Evolutionary conservation across 1,139 yeast genomes (phyloP), one percentile per base, ranked within the genome.

Genomic region (Debaryomycetaceae sp.): DNA sequence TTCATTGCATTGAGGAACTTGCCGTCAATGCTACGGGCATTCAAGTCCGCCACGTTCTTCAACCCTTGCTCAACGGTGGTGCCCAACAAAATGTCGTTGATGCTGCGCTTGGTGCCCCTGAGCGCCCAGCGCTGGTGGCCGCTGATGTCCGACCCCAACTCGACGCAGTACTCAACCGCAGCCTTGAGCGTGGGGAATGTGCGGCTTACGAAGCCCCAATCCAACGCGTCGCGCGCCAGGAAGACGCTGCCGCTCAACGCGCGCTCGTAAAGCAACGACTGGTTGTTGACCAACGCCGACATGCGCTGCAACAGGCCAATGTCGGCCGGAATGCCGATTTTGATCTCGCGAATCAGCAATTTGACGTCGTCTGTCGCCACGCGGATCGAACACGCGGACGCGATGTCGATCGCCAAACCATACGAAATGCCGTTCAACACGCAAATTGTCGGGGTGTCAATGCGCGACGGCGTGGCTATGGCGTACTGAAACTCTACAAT

Each of bases 301-400:
- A 82, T 49, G 49, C 93, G 66, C 56, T 83, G 91, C 39, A 83
- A 61, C 1, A 84, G 68, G 8, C 94, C 94, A 43, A 83, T 81
- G 50, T 83, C 94, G 3, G 94, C 89, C 18, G 85, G 72, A 53
- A 83, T 69, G 4, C 93, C 94, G 35, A 83, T 66, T 39, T 75
- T 75, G 39, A 82, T 77, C 53, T 83, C 94, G 37, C 82, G 71
- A 35, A 83, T 73, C 22, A 83, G 71, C 42, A 82, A 67, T 27
- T 55, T 57, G 16, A 73, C 68, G 40, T 73, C 83, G 25, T 59
- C 59, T 10, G 77, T 61, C 6, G 78, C 77, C 17, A 78, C 57
- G 35, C 93, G 65, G 27, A 83, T 71, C 25, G 78, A 68, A 26
- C 70, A 65, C 1, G 82, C 71, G 15, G 79, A 56, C 8, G 81